Base-by-base conservation (phyloP, 441 rosid species). In the Jatropha multifida region DNA sequence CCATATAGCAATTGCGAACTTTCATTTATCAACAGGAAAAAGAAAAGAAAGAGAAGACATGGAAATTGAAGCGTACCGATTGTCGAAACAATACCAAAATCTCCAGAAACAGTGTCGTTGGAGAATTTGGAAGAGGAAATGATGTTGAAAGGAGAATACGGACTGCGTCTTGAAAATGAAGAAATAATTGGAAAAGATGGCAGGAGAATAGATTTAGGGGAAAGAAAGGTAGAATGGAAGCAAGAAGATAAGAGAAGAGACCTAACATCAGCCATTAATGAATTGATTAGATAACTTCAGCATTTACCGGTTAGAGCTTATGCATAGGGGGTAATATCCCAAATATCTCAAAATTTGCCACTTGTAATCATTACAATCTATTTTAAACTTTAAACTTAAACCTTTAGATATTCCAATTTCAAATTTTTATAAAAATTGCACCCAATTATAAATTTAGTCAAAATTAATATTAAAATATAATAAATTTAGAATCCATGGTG, bases 71-170 rank as follows among this genome's bases (percentile, higher is more conserved):
- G 65, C 76, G n/a, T 79, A 82, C 85, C 85, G 7, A 63, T 74
- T 12, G 51, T 18, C 12, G 82, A 74, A 71, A 82, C 13, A 63
- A 88, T 79, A 68, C 74, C 74, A 44, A 80, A 51, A 63, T 85
- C 81, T 23, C 62, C 76, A 11, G 83, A 60, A 84, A 46, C 54
- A 60, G 81, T 49, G 40, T 40, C 56, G 44, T 41, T 26, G 2
- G 42, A 41, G 14, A 52, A 65, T 32, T 37, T 77, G 58, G 75
- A 26, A 71, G 67, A 37, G 52, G 56, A 3, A 51, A 42, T 26
- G 65, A 11, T 56, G 20, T 75, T 75, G 68, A 27, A 67, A 56
- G 71, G 23, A 11, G 48, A 68, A 44, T 32, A 68, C 49, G 44
- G n/a, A 46, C 17, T 15, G 32, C 37, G 74, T 20, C 56, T 46